Percentiles rank a stretch among this genome's conserved stretches.
Evolutionary conservation across 495 filamentous ascomycete species (phyloP).

Genomic region (Podospora comata): DNA sequence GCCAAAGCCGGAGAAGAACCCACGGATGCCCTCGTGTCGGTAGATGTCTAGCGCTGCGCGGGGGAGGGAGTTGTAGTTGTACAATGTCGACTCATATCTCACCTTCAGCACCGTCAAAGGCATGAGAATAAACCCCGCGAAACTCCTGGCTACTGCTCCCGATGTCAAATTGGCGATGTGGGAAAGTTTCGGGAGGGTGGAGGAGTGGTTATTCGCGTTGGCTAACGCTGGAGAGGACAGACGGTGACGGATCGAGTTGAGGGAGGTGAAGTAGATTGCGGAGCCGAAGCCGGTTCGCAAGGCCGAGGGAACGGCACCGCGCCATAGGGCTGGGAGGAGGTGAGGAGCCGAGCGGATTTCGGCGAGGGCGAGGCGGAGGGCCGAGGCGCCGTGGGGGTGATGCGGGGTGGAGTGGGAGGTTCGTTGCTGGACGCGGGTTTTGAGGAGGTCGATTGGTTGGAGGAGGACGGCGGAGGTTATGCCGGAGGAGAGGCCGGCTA

Average conservation of each 20-base stretch:
- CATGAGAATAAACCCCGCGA: slow-evolving; percentile 90
- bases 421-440: slow-evolving; percentile 85
- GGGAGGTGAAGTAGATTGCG: slow-evolving; percentile 87
- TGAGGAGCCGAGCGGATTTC: slow-evolving; percentile 58
- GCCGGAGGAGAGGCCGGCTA: slow-evolving; percentile 83
- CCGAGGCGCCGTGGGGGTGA: slow-evolving; percentile 28
- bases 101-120: slow-evolving; percentile 97
- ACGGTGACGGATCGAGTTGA: slow-evolving; percentile 76
- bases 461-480: slow-evolving; percentile 83
- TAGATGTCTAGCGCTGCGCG: slow-evolving; percentile 73
- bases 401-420: slow-evolving; percentile 50
- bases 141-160: slow-evolving; percentile 76
- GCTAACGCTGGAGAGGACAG: slow-evolving; percentile 50
- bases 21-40: slow-evolving; percentile 66
- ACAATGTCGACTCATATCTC: slow-evolving; percentile 82
- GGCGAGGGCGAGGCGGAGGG: slow-evolving; percentile 67
- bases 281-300: slow-evolving; percentile 90
- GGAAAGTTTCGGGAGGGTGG: slow-evolving; percentile 77
- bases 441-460: slow-evolving; percentile 94
- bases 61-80: slow-evolving; percentile 74
- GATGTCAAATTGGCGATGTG: slow-evolving; percentile 81
- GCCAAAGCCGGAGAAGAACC: slow-evolving; percentile 91
- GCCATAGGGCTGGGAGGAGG: slow-evolving; percentile 75
- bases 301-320: slow-evolving; percentile 85
- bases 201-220: slow-evolving; percentile 50